Evolutionary conservation across 768 basidiomycete genomes (phyloP).

Genomic region (Hericium rajendrae): DNA sequence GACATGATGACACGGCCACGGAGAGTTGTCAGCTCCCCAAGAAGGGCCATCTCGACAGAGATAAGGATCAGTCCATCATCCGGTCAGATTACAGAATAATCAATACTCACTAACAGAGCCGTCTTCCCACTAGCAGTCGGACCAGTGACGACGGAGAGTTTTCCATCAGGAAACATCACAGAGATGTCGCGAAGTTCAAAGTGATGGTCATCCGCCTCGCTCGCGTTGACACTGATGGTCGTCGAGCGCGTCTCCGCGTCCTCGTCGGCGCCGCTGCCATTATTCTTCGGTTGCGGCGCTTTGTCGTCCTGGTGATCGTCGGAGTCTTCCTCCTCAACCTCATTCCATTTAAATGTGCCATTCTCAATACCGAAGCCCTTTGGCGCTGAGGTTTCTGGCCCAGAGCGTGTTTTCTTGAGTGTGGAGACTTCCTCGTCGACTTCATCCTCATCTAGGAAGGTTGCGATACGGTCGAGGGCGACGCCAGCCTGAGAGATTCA

Average conservation of each 20-base stretch:
- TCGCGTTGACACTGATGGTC: not conserved
- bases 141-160: constrained; percentile 63
- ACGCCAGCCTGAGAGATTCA: constrained; percentile 30
- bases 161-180: constrained; percentile 61
- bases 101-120: constrained; percentile 49
- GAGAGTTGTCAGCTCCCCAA: constrained; percentile 61
- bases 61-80: not conserved
- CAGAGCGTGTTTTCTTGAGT: constrained; percentile 31
- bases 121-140: constrained; percentile 83
- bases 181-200: constrained; percentile 64
- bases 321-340: constrained; percentile 31
- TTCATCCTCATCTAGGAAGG: constrained; percentile 53
- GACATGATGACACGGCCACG: constrained; percentile 52
- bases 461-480: constrained; percentile 49
- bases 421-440: constrained; percentile 50
- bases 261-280: not conserved
- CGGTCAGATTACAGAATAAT: not conserved
- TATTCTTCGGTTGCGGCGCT: not conserved
- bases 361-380: constrained; percentile 38
- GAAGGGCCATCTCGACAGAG: constrained; percentile 45
- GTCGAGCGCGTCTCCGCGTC: not conserved
- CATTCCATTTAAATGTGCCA: constrained; percentile 50
- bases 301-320: constrained; percentile 14
- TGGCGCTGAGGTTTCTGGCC: constrained; percentile 11
- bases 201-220: constrained; percentile 27